Percentiles rank a stretch among this genome's conserved stretches.
Evolutionary conservation across 2,329 filamentous ascomycete genomes (phyloP).

Genomic region (Apiospora aurea): DNA sequence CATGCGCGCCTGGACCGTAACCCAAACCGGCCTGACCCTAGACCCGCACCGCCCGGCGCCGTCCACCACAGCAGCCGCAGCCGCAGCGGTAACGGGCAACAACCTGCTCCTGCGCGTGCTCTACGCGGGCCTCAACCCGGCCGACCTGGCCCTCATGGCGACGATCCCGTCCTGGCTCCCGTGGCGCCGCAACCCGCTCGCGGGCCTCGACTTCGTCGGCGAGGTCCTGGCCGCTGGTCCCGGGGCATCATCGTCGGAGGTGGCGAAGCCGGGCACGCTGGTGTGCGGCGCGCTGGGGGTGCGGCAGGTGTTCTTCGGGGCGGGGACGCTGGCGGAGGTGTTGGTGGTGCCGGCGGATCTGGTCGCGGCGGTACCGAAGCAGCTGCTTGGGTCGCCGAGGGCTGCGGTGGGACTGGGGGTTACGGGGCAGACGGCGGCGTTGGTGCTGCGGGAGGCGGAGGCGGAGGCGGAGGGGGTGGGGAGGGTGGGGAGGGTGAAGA

Average conservation of each 20-base stretch:
- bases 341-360: slow-evolving; percentile 24
- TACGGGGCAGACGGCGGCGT: slow-evolving; percentile 27
- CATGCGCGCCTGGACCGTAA: slow-evolving; percentile 27
- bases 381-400: background rate
- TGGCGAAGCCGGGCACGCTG: slow-evolving; percentile 19
- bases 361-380: slow-evolving; percentile 22
- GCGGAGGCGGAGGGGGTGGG: too few relatives aligned
- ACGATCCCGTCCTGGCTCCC: slow-evolving; percentile 27
- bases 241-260: background rate
- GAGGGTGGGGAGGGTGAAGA: background rate
- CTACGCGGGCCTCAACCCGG: slow-evolving; percentile 29
- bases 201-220: slow-evolving; percentile 29
- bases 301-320: slow-evolving; percentile 24
- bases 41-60: slow-evolving; percentile 22
- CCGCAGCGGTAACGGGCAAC: background rate
- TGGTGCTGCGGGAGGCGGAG: slow-evolving; percentile 26
- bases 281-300: slow-evolving; percentile 28
- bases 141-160: slow-evolving; percentile 25
- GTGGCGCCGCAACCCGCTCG: slow-evolving; percentile 24
- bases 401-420: slow-evolving; percentile 24
- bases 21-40: slow-evolving; percentile 22
- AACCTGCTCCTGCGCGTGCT: slow-evolving; percentile 28
- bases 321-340: slow-evolving; percentile 27
- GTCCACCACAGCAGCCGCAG: slow-evolving; percentile 1
- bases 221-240: slow-evolving; percentile 23